phyloP scores from a whole-genome alignment of 805 yeast genomes.

The Wickerhamia fluorescens region DNA sequence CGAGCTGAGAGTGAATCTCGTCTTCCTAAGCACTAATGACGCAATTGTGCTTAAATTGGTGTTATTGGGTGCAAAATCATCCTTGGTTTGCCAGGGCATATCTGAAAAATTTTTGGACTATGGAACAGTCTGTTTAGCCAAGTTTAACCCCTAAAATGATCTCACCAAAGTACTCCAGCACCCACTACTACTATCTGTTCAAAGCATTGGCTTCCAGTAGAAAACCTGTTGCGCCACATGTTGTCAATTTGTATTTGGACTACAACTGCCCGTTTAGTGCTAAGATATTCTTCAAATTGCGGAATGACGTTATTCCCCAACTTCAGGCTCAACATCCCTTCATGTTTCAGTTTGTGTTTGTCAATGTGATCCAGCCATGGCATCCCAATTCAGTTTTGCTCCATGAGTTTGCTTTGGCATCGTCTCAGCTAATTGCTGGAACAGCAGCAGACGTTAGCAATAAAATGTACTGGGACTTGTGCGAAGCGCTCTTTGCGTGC shows the following conservation, averaged over 20 bases:
- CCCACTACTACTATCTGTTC: conserved; percentile 26
- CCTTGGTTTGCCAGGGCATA: too few species aligned
- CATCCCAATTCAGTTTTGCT: conserved; percentile 65
- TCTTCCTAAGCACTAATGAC: too few species aligned
- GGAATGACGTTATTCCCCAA: conserved; percentile 45
- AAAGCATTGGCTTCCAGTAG: conserved; percentile 10
- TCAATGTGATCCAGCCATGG: conserved; percentile 87
- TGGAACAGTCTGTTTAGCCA: too few species aligned
- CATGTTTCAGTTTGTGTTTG: conserved; percentile 53
- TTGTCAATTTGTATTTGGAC: conserved; percentile 61
- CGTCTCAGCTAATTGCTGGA: conserved; percentile 53
- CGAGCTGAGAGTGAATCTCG: too few species aligned
- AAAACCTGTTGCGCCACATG: conserved; percentile 24
- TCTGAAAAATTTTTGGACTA: too few species aligned
- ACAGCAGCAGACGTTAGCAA: conserved; percentile 15
- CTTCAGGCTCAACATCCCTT: conserved; percentile 40
- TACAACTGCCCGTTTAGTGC: conserved; percentile 73
- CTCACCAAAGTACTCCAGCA: conserved; percentile 34
- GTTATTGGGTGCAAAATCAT: too few species aligned
- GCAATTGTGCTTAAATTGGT: too few species aligned
- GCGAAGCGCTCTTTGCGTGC: conserved; percentile 49
- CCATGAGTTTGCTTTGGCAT: conserved; percentile 68
- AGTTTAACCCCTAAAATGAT: conserved; percentile 28
- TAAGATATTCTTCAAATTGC: conserved; percentile 53
- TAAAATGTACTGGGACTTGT: conserved; percentile 38